Evolutionary conservation across 1,284 basidiomycete genomes (phyloP), one percentile per base, ranked within the genome.

Genomic region (Sparassis latifolia): DNA sequence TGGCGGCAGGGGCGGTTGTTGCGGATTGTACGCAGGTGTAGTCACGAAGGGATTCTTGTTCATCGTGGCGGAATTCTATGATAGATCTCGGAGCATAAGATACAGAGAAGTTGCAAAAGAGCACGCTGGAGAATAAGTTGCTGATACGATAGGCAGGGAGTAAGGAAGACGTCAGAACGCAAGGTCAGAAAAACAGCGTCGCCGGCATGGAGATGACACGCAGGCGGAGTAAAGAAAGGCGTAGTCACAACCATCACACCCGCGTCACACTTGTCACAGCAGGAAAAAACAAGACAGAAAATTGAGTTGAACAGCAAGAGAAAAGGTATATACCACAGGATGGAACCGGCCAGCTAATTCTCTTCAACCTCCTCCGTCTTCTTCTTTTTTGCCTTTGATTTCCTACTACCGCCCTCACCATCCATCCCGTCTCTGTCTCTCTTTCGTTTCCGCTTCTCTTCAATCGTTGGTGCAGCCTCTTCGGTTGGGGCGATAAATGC

Each of bases 401-500:
- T 58, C 38, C 62, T 62, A 40, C 52, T 48, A 2, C 51, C 54
- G n/a, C 47, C 44, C 7, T 53, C 55, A 9, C 47, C 53, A 27
- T 58, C 59, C 30, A 52, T 55, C 30, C 41, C 49, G 4, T 57
- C 54, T 28, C 58, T 80, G 50, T 62, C 61, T 12, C 78, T 75
- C 55, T 75, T 74, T 46, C 71, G 69, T 59, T 80, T 82, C 58
- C 79, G 75, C 62, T 89, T 91, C 64, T 93, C 89, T 61, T 88
- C 86, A 28, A 93, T 79, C 0, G 83, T 86, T 1, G 79, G 82
- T 29, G 77, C 86, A 2, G 75, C 79, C 20, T 73, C 72, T 66
- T 96, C 92, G 20, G 69, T 73, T 1, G 93, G 93, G 3, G 92
- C 90, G 48, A 93, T 74, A 52, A 89, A 96, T 1, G 79, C 89